Base-by-base conservation (phyloP, 1,139 yeast genomes). In the Casaregolazyma suthepensis region DNA sequence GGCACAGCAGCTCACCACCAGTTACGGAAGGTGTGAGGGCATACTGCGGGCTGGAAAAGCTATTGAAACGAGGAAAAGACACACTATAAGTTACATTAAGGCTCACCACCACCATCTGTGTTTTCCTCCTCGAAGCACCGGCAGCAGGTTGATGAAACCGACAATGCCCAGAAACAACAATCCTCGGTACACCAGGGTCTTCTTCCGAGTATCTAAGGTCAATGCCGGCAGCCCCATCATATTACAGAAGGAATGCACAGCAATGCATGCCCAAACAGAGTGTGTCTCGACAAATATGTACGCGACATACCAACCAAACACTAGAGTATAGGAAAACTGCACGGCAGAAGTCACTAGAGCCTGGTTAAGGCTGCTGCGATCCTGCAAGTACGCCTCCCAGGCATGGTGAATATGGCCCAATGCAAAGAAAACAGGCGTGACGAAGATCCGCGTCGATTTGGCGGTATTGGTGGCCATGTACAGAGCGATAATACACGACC, bases 361-460 rank as follows among this genome's bases (percentile, higher is more conserved):
- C 43, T 38, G 50, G 31, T 17, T 43, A 37, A 23, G 52, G 45
- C 50, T 26, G 20, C 12, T 40, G 52, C 45, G 54, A 47, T 52
- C 52, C 15, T 51, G 67, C 7, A 67, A 62, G 56, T 73, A 75
- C 52, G 80, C 63, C 56, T 83, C 87, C 60, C 76, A 77, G 1
- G 83, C 95, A 68, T 93, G 98, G 66, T 93, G 96, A 18, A 87
- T 56, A 69, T 93, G 99, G 0, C 98, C 97, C n/a, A 88, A 64
- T 1, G 96, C 96, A 72, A 93, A 93, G 59, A 83, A 77, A 19
- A 84, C 63, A 0, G 97, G 96, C 1, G 91, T 63, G 1, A 81
- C 64, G 38, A 75, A 63, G 13, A 65, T 55, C 7, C 56, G 58
- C 7, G 40, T 26, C 38, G 37, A 20, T 18, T 45, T 29, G 5